Conservation (phyloP, 2,329 filamentous ascomycete species). For the Parascedosporium putredinis region DNA sequence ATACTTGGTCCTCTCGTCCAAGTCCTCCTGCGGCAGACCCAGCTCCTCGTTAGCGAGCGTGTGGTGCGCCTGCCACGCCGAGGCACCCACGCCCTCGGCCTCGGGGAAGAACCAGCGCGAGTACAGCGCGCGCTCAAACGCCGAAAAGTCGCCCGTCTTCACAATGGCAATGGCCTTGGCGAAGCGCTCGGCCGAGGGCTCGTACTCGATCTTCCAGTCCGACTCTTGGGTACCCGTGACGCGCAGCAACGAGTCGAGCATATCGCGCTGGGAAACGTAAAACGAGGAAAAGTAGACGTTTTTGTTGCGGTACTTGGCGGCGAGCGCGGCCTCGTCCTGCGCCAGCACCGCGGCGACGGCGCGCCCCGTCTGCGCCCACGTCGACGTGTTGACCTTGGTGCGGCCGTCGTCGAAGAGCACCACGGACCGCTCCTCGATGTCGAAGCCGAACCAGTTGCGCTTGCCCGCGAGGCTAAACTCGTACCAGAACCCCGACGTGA, state of each 20-base stretch:
- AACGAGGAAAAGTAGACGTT: constrained; percentile 44
- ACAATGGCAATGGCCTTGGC: constrained; percentile 31
- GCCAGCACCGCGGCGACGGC: constrained; percentile 40
- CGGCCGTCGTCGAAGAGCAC: constrained; percentile 47
- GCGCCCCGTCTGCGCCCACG: constrained; percentile 47
- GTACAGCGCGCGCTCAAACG: constrained; percentile 40
- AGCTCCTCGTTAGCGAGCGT: constrained; percentile 37
- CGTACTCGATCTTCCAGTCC: constrained; percentile 47
- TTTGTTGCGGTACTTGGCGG: constrained; percentile 28
- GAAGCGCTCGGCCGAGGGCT: constrained; percentile 35
- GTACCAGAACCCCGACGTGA: constrained; percentile 42
- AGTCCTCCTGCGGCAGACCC: constrained; percentile 39
- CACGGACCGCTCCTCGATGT: constrained; percentile 29
- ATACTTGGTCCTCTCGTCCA: constrained; percentile 41
- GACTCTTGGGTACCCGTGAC: constrained; percentile 43
- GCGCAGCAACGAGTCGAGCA: constrained; percentile 48
- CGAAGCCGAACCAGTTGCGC: constrained; percentile 33
- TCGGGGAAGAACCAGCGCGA: constrained; percentile 35
- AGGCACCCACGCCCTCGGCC: neutral
- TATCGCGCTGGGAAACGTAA: constrained; percentile 47
- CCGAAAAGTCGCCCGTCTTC: constrained; percentile 27
- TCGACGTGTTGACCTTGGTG: constrained; percentile 44
- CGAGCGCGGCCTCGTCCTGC: constrained; percentile 34
- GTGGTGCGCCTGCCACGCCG: constrained; percentile 22
- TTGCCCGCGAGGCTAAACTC: constrained; percentile 33